Evolutionary conservation across 371 early-diverging fungal genomes (phyloP).

Genomic region (Lichtheimia corymbifera): DNA sequence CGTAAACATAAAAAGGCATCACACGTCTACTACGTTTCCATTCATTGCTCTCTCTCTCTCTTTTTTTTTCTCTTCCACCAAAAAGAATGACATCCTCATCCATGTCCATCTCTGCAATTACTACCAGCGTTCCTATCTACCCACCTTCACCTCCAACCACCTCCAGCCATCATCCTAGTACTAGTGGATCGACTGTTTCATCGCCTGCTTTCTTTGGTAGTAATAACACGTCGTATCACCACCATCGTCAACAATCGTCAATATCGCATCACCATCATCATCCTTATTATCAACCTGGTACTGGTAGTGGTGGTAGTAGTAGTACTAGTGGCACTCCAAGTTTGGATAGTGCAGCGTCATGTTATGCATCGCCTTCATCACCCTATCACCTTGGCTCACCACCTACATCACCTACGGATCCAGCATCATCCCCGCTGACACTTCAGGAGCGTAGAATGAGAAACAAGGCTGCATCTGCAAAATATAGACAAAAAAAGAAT

Average conservation of each 20-base stretch:
- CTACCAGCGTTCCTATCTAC: constrained; percentile 17
- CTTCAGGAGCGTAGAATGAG: constrained; percentile 57
- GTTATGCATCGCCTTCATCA: constrained; percentile 32
- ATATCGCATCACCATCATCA: background rate
- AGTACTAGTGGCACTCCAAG: background rate
- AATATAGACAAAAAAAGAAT: constrained; percentile 67
- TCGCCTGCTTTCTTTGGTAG: background rate
- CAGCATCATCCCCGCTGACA: constrained; percentile 34
- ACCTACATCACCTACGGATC: background rate
- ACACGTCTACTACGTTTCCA: background rate
- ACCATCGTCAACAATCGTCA: background rate
- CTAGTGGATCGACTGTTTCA: background rate
- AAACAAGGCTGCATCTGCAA: constrained; percentile 68
- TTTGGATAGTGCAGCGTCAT: background rate
- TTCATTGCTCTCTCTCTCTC: background rate
- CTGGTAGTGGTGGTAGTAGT: constrained; percentile 10
- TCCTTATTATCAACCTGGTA: constrained; percentile 4
- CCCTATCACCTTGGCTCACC: constrained; percentile 8
- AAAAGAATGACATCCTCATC: constrained; percentile 8
- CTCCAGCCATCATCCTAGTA: constrained; percentile 16
- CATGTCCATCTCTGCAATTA: constrained; percentile 46
- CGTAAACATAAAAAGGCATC: background rate
- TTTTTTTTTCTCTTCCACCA: background rate
- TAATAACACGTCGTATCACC: background rate
- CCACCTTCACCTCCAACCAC: constrained; percentile 24